Percentiles rank a stretch among this genome's conserved stretches.
phyloP scores from a whole-genome alignment of 2,329 filamentous ascomycete species.

The Balansia obtecta region DNA sequence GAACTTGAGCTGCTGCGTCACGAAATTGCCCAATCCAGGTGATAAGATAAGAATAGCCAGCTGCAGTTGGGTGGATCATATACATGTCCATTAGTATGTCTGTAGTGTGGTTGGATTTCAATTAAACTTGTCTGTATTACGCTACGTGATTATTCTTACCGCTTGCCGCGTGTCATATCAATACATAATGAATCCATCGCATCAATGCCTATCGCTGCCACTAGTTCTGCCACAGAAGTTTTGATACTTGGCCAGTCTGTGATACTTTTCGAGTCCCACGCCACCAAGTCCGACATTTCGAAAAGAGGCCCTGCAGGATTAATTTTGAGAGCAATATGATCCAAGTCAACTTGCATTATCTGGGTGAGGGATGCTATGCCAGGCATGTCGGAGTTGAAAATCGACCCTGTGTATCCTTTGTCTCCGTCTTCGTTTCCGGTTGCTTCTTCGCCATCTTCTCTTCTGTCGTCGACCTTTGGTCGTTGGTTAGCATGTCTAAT shows the following conservation, averaged over 20 bases:
- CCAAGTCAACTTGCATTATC: constrained; percentile 43
- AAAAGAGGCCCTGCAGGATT: constrained; percentile 25
- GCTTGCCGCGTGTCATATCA: constrained; percentile 30
- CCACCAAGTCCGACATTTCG: constrained; percentile 37
- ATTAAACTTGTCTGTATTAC: no score
- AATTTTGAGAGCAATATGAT: constrained; percentile 43
- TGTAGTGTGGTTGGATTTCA: neutral
- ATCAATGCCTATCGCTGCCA: constrained; percentile 52
- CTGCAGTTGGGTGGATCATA: neutral
- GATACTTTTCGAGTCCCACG: constrained; percentile 45
- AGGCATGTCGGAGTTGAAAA: constrained; percentile 54
- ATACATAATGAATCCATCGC: constrained; percentile 44
- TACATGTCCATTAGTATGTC: neutral
- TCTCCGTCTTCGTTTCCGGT: constrained; percentile 8
- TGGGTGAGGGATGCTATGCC: constrained; percentile 46
- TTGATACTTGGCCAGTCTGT: constrained; percentile 40
- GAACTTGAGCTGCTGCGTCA: constrained; percentile 3
- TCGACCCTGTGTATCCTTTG: constrained; percentile 16
- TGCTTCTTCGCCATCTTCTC: constrained; percentile 3
- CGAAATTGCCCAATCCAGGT: neutral
- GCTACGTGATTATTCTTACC: neutral
- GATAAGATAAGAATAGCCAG: neutral
- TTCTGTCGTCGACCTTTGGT: neutral
- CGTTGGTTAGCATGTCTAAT: neutral
- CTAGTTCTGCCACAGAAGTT: constrained; percentile 52